These are phyloP conservation scores for Sphaerulina vaccinii DNA, from an alignment of 2,329 filamentous ascomycete genomes.

Conservation along the genomic window DNA sequence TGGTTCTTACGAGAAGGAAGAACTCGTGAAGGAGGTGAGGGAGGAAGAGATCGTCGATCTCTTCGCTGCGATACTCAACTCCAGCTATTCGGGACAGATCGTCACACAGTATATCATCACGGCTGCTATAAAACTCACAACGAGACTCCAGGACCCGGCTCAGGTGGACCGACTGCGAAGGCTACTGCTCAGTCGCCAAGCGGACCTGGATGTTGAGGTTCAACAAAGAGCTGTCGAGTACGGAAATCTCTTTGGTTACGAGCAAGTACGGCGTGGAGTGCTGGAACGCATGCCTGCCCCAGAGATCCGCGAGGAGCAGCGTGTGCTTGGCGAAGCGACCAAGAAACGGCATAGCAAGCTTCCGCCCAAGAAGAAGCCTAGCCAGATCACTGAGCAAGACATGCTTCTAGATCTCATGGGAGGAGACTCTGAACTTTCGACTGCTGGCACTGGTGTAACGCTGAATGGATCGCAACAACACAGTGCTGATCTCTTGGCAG, in stretches of 20 bases:
- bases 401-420: conserved; percentile 91
- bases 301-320: conserved; percentile 92
- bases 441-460: conserved; percentile 54
- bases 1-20: conserved; percentile 91
- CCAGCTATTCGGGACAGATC: conserved; percentile 87
- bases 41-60: conserved; percentile 89
- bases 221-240: conserved; percentile 97
- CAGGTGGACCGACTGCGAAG: conserved; percentile 83
- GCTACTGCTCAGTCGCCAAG: conserved; percentile 73
- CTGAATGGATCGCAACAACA: conserved; percentile 61
- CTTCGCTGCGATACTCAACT: conserved; percentile 89
- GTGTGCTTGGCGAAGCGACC: conserved; percentile 79
- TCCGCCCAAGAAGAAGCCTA: conserved; percentile 69
- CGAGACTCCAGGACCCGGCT: conserved; percentile 75
- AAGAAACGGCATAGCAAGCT: conserved; percentile 51
- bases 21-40: conserved; percentile 77
- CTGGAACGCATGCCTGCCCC: conserved; percentile 97
- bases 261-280: conserved; percentile 83
- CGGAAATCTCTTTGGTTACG: conserved; percentile 86
- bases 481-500: conserved; percentile 82
- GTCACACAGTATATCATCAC: conserved; percentile 96
- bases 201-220: conserved; percentile 89
- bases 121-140: conserved; percentile 90
- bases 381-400: conserved; percentile 86
- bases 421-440: conserved; percentile 57